Evolutionary conservation across 352 stramenopile genomes (phyloP).

Genomic region (Pythium dissotocum): DNA sequence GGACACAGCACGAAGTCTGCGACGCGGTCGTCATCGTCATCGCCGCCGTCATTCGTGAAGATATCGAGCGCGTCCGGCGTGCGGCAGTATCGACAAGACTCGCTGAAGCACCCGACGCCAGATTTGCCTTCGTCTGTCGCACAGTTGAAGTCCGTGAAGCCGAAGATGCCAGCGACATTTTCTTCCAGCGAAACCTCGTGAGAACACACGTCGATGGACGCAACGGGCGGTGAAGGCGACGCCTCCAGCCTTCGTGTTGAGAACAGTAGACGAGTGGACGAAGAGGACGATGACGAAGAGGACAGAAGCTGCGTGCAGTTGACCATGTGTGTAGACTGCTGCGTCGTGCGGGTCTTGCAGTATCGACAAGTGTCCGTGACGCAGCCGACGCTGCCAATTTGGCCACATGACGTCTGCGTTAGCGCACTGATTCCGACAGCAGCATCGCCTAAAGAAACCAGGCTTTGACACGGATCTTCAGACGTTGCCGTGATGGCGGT

Average conservation of each 20-base stretch:
- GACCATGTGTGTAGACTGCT: constrained; percentile 15
- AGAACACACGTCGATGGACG: constrained; percentile 19
- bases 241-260: neutral
- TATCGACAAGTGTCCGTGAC: constrained; percentile 31
- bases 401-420: constrained; percentile 19
- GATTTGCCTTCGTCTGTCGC: too few species aligned
- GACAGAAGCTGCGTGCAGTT: constrained; percentile 18
- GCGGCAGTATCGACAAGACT: constrained; percentile 22
- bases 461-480: constrained; percentile 8
- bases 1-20: constrained; percentile 14
- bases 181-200: constrained; percentile 20
- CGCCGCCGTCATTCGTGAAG: neutral
- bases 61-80: constrained; percentile 12
- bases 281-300: neutral
- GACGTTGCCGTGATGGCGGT: neutral
- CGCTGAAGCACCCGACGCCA: constrained; percentile 15
- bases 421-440: constrained; percentile 22
- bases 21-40: neutral
- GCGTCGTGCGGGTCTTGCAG: constrained; percentile 28
- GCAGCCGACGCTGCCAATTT: constrained; percentile 27
- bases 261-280: neutral
- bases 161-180: constrained; percentile 22
- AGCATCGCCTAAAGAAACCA: constrained; percentile 24
- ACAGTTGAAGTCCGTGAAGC: constrained; percentile 15
- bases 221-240: neutral